phyloP scores from a whole-genome alignment of 1,284 basidiomycete species.

The Waitea zeae region DNA sequence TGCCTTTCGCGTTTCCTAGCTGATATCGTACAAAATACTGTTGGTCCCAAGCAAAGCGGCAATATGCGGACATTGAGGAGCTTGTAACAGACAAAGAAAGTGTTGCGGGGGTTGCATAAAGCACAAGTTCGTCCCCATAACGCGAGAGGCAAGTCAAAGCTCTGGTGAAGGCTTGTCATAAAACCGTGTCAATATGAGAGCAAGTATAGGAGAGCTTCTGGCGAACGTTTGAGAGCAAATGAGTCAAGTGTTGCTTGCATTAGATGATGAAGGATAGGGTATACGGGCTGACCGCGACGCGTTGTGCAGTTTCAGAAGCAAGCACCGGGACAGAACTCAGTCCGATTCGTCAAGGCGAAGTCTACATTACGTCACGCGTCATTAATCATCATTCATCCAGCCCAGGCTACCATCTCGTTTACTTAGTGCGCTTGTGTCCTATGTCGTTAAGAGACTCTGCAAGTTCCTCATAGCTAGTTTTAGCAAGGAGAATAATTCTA shows the following conservation, averaged over 20 bases:
- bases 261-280: no score
- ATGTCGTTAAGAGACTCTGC: no score
- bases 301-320: no score
- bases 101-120: slow-evolving; percentile 41
- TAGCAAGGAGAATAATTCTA: no score
- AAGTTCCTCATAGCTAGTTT: no score
- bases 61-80: slow-evolving; percentile 62
- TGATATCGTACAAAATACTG: slow-evolving; percentile 55
- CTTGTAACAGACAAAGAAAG: slow-evolving; percentile 57
- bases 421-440: no score
- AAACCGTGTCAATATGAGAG: slow-evolving; percentile 7
- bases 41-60: slow-evolving; percentile 52
- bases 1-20: slow-evolving; percentile 14
- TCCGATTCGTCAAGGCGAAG: no score
- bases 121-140: slow-evolving; percentile 62
- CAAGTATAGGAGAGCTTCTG: slow-evolving; percentile 2
- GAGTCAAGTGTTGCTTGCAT: slow-evolving; percentile 32
- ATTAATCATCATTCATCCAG: no score
- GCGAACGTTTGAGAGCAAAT: slow-evolving; percentile 28
- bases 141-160: slow-evolving; percentile 56
- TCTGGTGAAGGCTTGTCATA: slow-evolving; percentile 43
- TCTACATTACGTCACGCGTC: no score
- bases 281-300: no score
- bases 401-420: no score
- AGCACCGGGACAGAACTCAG: no score